A percentile compares a stretch with the other conserved stretches of the same genome.
phyloP scores from a whole-genome alignment of 345 rosid genomes.

The Gossypium longicalyx region DNA sequence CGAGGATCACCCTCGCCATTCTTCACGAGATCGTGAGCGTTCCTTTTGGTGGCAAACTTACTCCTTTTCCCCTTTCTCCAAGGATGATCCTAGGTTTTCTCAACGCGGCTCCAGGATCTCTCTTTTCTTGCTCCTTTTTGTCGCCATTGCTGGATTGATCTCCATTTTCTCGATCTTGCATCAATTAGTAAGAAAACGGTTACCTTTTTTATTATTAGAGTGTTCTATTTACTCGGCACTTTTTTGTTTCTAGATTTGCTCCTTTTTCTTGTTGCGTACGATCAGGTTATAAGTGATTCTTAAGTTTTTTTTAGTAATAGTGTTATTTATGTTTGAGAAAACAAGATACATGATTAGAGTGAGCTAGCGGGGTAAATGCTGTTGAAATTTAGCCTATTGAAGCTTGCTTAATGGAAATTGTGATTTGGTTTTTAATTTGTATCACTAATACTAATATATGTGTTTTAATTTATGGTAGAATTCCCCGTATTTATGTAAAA shows the following conservation, averaged over 20 bases:
- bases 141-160: conserved; percentile 59
- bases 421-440: background rate
- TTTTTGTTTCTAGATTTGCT: background rate
- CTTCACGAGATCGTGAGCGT: conserved; percentile 77
- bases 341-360: background rate
- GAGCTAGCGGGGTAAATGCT: background rate
- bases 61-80: conserved; percentile 40
- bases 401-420: background rate
- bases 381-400: background rate
- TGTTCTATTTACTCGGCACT: background rate
- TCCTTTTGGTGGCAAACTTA: conserved; percentile 51
- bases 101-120: conserved; percentile 55
- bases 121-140: conserved; percentile 37
- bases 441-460: conserved; percentile 6
- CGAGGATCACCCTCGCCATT: conserved; percentile 55
- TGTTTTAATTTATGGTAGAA: conserved; percentile 40
- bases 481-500: conserved; percentile 85
- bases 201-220: background rate
- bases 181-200: conserved; percentile 49
- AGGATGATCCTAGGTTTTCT: conserved; percentile 81
- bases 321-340: background rate
- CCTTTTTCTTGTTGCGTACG: background rate
- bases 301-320: background rate
- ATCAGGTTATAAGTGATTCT: background rate
- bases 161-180: conserved; percentile 59